Base-by-base conservation (phyloP, 208 protist species). In the Tritrichomonas musculus region DNA sequence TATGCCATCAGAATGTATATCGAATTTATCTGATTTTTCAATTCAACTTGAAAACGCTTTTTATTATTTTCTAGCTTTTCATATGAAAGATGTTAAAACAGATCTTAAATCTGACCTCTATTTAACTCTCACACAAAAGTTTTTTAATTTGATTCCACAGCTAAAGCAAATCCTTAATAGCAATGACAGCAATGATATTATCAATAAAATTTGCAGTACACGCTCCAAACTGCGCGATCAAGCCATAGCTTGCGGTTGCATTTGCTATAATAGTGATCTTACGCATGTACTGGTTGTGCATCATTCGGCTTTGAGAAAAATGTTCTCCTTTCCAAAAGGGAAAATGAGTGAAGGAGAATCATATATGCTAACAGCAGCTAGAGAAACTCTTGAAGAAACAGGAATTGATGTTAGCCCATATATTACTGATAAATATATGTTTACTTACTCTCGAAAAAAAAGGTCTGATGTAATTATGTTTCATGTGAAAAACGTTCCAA, bases 291-390 rank as follows among this genome's bases (percentile, higher is more conserved):
- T 88, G 8, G 77, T 88, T 60, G 47, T 88, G 9, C 41, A 44
- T 17, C 77, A 88, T 30, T 39, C 77, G 39, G 41, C 57, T 0
- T 57, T 14, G 2, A 25, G 47, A 57, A 27, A 88, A 17, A 27
- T 39, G 0, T 88, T 88, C 22, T 44, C 77, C 0, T 88, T 88
- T 60, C 77, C 77, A 39, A 88, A 88, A 39, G 77, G 77, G 0
- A 88, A 88, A 88, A 88, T 88, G 8, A 47, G 39, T 33, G 77
- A 88, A 20, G 77, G 77, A 27, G 77, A 88, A 39, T 53, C 77
- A 27, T 27, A 44, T 53, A 53, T 88, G 8, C 2, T 39, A 39
- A 33, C 27, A n/a, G 77, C 77, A 27, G 47, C 47, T 22, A 3
- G 77, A 30, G 77, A 88, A 57, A 57, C 47, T n/a, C 14, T 53